Evolutionary conservation across 2,329 filamentous ascomycete genomes (phyloP), one percentile per base, ranked within the genome.

Genomic region (Aspergillus sergii): DNA sequence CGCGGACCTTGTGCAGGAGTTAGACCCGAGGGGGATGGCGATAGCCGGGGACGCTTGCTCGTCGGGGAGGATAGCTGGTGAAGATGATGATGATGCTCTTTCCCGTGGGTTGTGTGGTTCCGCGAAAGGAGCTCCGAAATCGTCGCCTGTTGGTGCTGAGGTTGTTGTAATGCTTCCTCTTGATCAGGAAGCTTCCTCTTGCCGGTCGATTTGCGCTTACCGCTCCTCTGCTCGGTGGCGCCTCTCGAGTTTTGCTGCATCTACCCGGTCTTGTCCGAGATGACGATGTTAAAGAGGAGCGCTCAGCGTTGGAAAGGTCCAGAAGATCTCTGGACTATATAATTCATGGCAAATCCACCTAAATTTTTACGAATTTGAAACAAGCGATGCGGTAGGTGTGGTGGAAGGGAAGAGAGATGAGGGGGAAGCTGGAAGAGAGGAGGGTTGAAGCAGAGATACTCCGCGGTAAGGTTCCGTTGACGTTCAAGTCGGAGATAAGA

Each of bases 101-200:
- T 70, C 56, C 65, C 63, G 66, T 71, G 68, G 43, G 68, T 65
- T 43, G 61, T 64, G 63, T 73, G 64, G 61, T 69, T 72, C 64
- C 70, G 69, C 32, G 80, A 76, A 66, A 84, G 79, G 57, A 83
- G 73, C 59, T 82, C 78, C 41, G 80, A 79, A 62, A 83, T 80
- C 50, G 78, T 81, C 63, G 76, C 73, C 68, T 82, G 80, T 59
- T 75, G 71, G 54, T 76, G 73, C 34, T 70, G 67, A 61, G 65
- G 65, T 46, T 68, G 70, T 59, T 74, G 73, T 54, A 72, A 70
- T 61, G 68, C 61, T 61, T 75, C 75, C 69, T 68, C 74, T 68
- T 73, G 73, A 66, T 76, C 72, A 64, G 72, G 66, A 64, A 75
- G 73, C 72, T 79, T 81, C 71, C 78, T 77, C 70, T 80, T 80